Evolutionary conservation across 2,329 filamentous ascomycete genomes (phyloP).

Genomic region (Diaporthe vexans): DNA sequence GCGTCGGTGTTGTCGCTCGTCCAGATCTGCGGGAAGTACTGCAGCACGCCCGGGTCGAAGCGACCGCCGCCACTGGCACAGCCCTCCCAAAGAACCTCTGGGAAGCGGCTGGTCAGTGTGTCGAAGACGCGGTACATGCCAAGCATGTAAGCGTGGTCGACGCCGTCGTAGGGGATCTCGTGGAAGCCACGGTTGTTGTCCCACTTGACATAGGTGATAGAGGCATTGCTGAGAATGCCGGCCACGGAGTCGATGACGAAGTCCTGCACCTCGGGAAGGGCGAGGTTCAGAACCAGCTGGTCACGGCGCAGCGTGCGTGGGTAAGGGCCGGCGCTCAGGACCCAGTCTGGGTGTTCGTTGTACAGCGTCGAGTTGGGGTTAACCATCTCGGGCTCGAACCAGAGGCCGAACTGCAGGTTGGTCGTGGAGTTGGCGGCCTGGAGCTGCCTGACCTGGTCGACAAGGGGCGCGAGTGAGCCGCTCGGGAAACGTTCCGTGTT

Average conservation of each 20-base stretch:
- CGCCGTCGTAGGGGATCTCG: conserved; percentile 67
- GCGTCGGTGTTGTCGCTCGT: conserved; percentile 76
- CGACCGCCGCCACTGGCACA: conserved; percentile 76
- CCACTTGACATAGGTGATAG: conserved; percentile 76
- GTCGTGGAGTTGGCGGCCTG: conserved; percentile 60
- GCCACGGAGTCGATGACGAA: conserved; percentile 71
- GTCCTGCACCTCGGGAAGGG: conserved; percentile 72
- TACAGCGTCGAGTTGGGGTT: conserved; percentile 74
- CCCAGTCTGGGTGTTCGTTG: conserved; percentile 74
- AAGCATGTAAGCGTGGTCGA: conserved; percentile 72
- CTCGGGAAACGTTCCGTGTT: conserved; percentile 72
- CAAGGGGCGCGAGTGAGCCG: conserved; percentile 63
- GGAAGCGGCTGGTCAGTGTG: conserved; percentile 70
- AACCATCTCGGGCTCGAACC: conserved; percentile 79
- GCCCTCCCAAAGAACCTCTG: conserved; percentile 75
- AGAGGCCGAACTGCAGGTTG: conserved; percentile 72
- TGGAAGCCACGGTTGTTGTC: conserved; percentile 77
- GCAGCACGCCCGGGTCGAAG: conserved; percentile 73
- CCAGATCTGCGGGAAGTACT: conserved; percentile 77
- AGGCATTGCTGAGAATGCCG: conserved; percentile 64
- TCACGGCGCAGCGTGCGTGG: conserved; percentile 68
- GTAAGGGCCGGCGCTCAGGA: conserved; percentile 68
- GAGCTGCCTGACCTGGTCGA: conserved; percentile 65
- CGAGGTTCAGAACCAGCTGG: conserved; percentile 74
- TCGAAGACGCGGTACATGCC: conserved; percentile 75